These are phyloP conservation scores for Pisolithus albus DNA, from an alignment of 768 basidiomycete species.

Conservation along the genomic window DNA sequence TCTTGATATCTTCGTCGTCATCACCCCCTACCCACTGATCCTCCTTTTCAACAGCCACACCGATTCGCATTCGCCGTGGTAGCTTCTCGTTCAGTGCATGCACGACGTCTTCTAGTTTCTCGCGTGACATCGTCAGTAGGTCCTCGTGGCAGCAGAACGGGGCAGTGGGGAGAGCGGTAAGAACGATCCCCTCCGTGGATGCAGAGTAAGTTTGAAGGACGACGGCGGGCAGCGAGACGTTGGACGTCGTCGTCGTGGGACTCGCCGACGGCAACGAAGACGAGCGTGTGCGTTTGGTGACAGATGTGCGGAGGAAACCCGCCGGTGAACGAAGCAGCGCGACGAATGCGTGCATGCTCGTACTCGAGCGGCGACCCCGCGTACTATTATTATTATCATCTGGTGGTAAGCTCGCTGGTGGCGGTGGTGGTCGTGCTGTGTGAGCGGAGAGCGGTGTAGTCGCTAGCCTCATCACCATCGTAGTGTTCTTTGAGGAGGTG, in stretches of 20 bases:
- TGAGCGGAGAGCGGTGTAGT: no score
- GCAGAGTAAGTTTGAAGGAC: slow-evolving; percentile 54
- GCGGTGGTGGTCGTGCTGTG: no score
- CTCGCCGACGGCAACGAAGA: slow-evolving; percentile 9
- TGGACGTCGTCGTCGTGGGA: not conserved
- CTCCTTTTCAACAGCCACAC: slow-evolving; percentile 28
- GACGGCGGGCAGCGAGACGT: slow-evolving; percentile 29
- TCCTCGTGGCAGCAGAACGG: slow-evolving; percentile 77
- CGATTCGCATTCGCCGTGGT: slow-evolving; percentile 46
- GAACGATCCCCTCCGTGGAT: slow-evolving; percentile 47
- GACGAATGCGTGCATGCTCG: not conserved
- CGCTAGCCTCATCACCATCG: no score
- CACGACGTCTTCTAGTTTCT: slow-evolving; percentile 48
- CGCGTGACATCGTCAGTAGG: slow-evolving; percentile 54
- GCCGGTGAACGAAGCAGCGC: not conserved
- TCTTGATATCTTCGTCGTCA: not conserved
- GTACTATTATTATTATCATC: no score
- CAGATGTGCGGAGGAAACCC: slow-evolving; percentile 14
- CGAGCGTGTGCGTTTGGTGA: slow-evolving; percentile 13
- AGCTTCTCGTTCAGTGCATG: slow-evolving; percentile 48
- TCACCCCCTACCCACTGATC: slow-evolving; percentile 1
- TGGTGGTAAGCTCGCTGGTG: no score
- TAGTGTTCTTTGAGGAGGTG: no score
- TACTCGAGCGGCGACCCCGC: not conserved
- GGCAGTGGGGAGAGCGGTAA: slow-evolving; percentile 50